Evolutionary conservation across 495 filamentous ascomycete species (phyloP).

Genomic region (Penicillium canariense): DNA sequence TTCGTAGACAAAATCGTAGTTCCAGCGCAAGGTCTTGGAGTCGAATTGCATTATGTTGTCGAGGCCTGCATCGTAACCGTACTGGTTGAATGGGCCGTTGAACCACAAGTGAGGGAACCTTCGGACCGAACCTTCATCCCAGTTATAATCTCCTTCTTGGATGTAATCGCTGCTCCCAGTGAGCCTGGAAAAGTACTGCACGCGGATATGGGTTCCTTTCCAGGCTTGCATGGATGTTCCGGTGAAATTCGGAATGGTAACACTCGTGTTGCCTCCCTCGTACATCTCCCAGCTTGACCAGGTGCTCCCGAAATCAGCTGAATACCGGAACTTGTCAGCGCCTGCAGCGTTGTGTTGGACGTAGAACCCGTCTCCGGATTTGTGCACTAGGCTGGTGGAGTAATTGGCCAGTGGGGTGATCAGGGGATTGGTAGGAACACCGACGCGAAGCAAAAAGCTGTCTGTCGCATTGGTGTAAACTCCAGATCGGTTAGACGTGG

Average conservation of each 20-base stretch:
- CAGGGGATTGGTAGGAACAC: conserved; percentile 57
- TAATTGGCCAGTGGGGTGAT: conserved; percentile 61
- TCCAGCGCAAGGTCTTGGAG: conserved; percentile 59
- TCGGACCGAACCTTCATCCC: conserved; percentile 35
- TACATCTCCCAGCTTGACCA: conserved; percentile 65
- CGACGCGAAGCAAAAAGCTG: conserved; percentile 56
- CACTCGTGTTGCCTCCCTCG: no score
- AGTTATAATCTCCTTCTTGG: conserved; percentile 57
- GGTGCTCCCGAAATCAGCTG: conserved; percentile 56
- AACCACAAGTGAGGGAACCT: conserved; percentile 64
- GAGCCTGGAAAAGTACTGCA: conserved; percentile 66
- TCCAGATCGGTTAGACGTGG: no score
- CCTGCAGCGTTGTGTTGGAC: conserved; percentile 61
- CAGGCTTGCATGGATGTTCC: conserved; percentile 52
- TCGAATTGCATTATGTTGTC: conserved; percentile 54
- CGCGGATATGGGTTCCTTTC: conserved; percentile 62
- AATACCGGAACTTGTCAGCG: conserved; percentile 64
- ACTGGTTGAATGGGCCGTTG: conserved; percentile 66
- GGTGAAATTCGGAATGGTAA: conserved; percentile 50
- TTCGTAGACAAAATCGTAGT: no score
- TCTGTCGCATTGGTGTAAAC: conserved; percentile 56
- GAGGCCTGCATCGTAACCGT: conserved; percentile 64
- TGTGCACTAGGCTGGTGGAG: conserved; percentile 47
- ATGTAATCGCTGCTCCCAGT: conserved; percentile 65
- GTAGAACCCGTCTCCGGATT: conserved; percentile 41